phyloP scores from a whole-genome alignment of 805 yeast genomes.

The Candida maltosa region DNA sequence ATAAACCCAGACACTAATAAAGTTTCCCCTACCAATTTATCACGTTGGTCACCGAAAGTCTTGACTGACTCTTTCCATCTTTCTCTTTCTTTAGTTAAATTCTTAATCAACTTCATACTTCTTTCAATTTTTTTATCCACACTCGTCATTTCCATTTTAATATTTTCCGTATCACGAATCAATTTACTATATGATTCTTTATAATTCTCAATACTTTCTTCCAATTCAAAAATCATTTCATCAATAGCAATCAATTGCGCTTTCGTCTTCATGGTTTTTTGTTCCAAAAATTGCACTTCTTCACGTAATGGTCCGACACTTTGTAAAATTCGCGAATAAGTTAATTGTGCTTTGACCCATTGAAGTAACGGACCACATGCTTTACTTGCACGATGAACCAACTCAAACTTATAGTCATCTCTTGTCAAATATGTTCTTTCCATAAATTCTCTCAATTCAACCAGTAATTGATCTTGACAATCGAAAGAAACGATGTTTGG shows the following conservation, averaged over 20 bases:
- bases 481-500: slow-evolving; percentile 75
- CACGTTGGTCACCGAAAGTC: slow-evolving; percentile 45
- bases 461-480: slow-evolving; percentile 54
- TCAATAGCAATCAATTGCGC: slow-evolving; percentile 73
- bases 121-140: slow-evolving; percentile 62
- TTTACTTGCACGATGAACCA: slow-evolving; percentile 84
- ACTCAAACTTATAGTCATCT: slow-evolving; percentile 63
- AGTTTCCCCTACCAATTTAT: slow-evolving; percentile 59
- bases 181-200: slow-evolving; percentile 66
- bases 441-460: slow-evolving; percentile 53
- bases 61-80: slow-evolving; percentile 71
- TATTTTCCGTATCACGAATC: slow-evolving; percentile 75
- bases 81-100: slow-evolving; percentile 60
- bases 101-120: slow-evolving; percentile 59
- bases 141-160: slow-evolving; percentile 64
- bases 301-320: slow-evolving; percentile 68
- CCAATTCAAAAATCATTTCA: slow-evolving; percentile 76
- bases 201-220: slow-evolving; percentile 62
- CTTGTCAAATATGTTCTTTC: slow-evolving; percentile 56
- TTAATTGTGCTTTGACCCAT: slow-evolving; percentile 90
- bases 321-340: slow-evolving; percentile 68
- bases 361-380: slow-evolving; percentile 90
- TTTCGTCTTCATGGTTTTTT: slow-evolving; percentile 55
- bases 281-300: slow-evolving; percentile 62
- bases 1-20: slow-evolving; percentile 60